Base-by-base conservation (phyloP, 1,139 yeast genomes). In the Lodderomyces parapsilosis region DNA sequence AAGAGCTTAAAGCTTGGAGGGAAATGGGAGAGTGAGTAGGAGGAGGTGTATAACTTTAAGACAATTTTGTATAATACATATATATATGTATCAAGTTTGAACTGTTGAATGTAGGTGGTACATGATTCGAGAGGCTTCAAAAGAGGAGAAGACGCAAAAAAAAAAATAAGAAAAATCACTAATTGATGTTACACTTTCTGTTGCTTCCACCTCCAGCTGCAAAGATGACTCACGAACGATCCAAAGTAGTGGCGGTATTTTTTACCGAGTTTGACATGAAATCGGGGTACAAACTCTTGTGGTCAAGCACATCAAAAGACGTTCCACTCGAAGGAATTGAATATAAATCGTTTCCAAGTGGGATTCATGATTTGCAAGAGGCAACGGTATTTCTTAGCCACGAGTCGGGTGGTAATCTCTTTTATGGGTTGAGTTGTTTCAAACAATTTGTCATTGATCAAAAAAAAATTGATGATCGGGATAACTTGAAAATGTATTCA, bases 341-440 rank as follows among this genome's bases (percentile, higher is more conserved):
- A 59, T 88, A 77, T 62, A 83, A 85, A 52, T 74, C 83, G 10
- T 65, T 90, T 43, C 96, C 96, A 1, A 84, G 94, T 0, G 96
- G 96, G 1, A 71, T 88, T n/a, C 96, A 89, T 57, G 78, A 81
- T 33, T 71, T 69, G 20, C 59, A 62, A 10, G 60, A 68, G 34
- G 91, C 87, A 51, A 60, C 69, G 8, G 61, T 70, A 6, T 51
- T 67, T 28, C 51, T 71, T 38, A 59, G 68, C 39, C 78, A 73
- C 42, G 49, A 49, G 10, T 35, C 42, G 28, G 50, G 62, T 2
- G 56, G 52, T 15, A 62, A 61, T 42, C 56, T 60, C 5, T 17
- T 66, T 53, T 69, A 69, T 49, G 78, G 78, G 2, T 43, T 67
- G 17, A 59, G 70, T 17, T 59, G 66, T 34, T 73, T 66, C 50